Conservation (phyloP, 2,329 filamentous ascomycete genomes). For the Claviceps capensis region DNA sequence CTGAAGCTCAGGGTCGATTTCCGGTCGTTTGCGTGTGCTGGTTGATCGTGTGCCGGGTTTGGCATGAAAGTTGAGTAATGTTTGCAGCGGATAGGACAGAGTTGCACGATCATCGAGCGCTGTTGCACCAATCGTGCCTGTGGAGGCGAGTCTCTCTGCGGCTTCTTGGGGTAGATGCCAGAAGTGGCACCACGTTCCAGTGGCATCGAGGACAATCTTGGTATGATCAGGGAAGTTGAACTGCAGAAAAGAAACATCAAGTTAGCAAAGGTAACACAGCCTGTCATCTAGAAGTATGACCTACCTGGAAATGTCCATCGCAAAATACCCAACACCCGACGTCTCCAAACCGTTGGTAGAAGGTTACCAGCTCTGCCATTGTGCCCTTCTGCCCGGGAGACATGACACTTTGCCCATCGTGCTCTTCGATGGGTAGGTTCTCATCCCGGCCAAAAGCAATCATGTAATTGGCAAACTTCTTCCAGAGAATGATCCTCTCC, state of each 20-base stretch:
- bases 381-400: slow-evolving; percentile 23
- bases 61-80: slow-evolving; percentile 54
- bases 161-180: slow-evolving; percentile 63
- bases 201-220: slow-evolving; percentile 64
- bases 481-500: slow-evolving; percentile 54
- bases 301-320: slow-evolving; percentile 64
- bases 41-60: slow-evolving; percentile 31
- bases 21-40: slow-evolving; percentile 40
- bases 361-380: slow-evolving; percentile 51
- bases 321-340: slow-evolving; percentile 72
- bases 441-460: slow-evolving; percentile 61
- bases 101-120: slow-evolving; percentile 58
- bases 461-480: slow-evolving; percentile 65
- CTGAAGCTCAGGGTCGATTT: slow-evolving; percentile 46
- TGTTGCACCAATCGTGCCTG: slow-evolving; percentile 55
- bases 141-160: slow-evolving; percentile 47
- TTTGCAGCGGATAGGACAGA: slow-evolving; percentile 58
- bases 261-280: background rate
- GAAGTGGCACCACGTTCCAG: slow-evolving; percentile 65
- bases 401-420: slow-evolving; percentile 25
- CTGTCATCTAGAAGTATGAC: slow-evolving; percentile 3
- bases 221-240: slow-evolving; percentile 86
- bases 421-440: slow-evolving; percentile 34
- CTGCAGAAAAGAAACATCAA: slow-evolving; percentile 21
- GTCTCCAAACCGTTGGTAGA: slow-evolving; percentile 70